These are phyloP conservation scores for Dillenia turbinata DNA, from an alignment of 164 flowering plant genomes.

Conservation along the genomic window DNA sequence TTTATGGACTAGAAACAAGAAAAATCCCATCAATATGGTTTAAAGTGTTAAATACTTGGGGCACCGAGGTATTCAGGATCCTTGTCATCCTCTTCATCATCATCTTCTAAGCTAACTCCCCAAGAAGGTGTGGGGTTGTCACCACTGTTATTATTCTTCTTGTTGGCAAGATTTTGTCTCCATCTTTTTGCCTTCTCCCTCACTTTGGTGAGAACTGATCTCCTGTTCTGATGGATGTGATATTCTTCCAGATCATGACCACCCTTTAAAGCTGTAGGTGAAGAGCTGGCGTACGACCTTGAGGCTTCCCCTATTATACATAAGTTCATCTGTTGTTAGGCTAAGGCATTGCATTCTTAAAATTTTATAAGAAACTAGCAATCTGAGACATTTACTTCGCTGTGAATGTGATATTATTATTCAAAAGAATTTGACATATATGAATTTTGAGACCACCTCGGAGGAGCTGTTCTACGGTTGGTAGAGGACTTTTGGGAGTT, in stretches of 20 bases:
- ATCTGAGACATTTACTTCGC: no score
- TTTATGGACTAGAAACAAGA: neutral
- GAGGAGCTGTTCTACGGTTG: slow-evolving; percentile 35
- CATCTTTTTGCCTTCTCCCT: slow-evolving; percentile 67
- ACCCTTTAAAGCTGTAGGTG: slow-evolving; percentile 22
- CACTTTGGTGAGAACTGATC: slow-evolving; percentile 66
- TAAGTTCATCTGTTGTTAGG: neutral
- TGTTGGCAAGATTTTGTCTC: slow-evolving; percentile 35
- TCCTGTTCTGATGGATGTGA: slow-evolving; percentile 33
- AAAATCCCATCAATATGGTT: neutral
- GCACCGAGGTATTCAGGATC: slow-evolving; percentile 69
- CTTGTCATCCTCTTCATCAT: slow-evolving; percentile 32
- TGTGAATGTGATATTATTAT: no score
- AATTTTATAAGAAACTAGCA: no score
- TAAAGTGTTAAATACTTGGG: slow-evolving; percentile 41
- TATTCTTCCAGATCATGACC: slow-evolving; percentile 43
- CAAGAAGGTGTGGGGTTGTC: slow-evolving; percentile 34
- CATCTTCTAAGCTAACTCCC: slow-evolving; percentile 53
- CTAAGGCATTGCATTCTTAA: no score
- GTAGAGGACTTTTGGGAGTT: slow-evolving; percentile 12
- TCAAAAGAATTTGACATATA: no score
- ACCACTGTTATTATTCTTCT: slow-evolving; percentile 41
- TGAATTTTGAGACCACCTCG: slow-evolving; percentile 18
- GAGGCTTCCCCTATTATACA: slow-evolving; percentile 18
- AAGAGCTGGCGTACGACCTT: slow-evolving; percentile 18